Conservation (phyloP, 2,329 filamentous ascomycete genomes). For the Pezicula neosporulosa region DNA sequence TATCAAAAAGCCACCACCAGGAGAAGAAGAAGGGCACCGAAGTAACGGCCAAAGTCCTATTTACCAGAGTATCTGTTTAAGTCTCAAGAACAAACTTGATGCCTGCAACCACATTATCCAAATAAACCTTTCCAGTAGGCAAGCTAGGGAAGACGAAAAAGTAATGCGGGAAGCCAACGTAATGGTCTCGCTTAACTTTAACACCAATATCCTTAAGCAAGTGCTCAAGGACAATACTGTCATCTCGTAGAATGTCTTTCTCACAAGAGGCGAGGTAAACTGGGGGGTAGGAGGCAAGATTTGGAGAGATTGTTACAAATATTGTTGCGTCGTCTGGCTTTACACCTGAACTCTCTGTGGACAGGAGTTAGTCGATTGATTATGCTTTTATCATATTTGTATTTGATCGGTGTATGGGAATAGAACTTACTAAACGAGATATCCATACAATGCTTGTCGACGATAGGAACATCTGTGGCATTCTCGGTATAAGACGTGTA, state of each 20-base stretch:
- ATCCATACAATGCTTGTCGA: slow-evolving; percentile 14
- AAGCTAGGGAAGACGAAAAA: slow-evolving; percentile 24
- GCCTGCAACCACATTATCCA: slow-evolving; percentile 15
- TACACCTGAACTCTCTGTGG: slow-evolving; percentile 1
- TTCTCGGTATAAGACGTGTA: slow-evolving; percentile 19
- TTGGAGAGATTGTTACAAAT: slow-evolving; percentile 12
- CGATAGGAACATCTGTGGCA: slow-evolving; percentile 12
- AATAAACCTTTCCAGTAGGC: slow-evolving; percentile 11
- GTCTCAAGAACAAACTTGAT: slow-evolving; percentile 2
- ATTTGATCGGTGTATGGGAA: background rate
- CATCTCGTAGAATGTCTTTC: slow-evolving; percentile 28
- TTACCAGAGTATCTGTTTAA: too few relatives aligned
- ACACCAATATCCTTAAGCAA: slow-evolving; percentile 24
- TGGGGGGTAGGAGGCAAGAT: slow-evolving; percentile 15
- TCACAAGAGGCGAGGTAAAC: slow-evolving; percentile 20
- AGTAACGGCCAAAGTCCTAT: too few relatives aligned
- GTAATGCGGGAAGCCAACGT: slow-evolving; percentile 29
- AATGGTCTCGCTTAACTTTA: slow-evolving; percentile 22
- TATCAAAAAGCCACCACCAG: too few relatives aligned
- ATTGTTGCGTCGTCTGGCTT: slow-evolving; percentile 10
- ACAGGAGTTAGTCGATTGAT: background rate
- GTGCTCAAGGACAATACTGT: slow-evolving; percentile 24
- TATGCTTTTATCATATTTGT: background rate
- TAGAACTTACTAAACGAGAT: slow-evolving; percentile 12
- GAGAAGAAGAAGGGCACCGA: too few relatives aligned